Evolutionary conservation across 805 yeast species (phyloP).

Genomic region (Candida sonorensis): DNA sequence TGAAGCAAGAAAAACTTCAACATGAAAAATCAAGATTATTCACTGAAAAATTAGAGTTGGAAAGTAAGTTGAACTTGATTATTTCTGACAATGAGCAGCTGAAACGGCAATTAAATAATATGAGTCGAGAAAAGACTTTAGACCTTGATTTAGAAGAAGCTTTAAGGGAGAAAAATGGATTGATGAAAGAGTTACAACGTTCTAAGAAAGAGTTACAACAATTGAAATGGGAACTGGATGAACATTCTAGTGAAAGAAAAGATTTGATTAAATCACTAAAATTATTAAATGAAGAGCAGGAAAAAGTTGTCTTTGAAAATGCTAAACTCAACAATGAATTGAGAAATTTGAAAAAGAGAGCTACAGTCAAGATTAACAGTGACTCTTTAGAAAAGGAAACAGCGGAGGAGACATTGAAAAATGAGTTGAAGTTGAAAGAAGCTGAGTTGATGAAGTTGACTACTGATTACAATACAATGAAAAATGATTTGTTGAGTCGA

Average conservation of each 20-base stretch:
- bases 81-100: constrained; percentile 32
- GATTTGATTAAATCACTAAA: constrained; percentile 12
- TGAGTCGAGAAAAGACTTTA: neutral
- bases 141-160: constrained; percentile 11
- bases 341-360: constrained; percentile 9
- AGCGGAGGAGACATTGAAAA: too few relatives aligned
- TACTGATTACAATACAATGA: constrained; percentile 26
- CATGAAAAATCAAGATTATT: constrained; percentile 31
- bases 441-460: constrained; percentile 14
- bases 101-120: constrained; percentile 14
- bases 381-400: too few relatives aligned
- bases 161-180: constrained; percentile 7
- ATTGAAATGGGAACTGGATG: constrained; percentile 11
- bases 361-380: constrained; percentile 1
- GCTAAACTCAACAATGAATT: constrained; percentile 15
- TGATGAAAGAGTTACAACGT: constrained; percentile 7
- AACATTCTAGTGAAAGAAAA: constrained; percentile 9
- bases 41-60: constrained; percentile 31
- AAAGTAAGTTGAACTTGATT: constrained; percentile 30
- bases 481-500: constrained; percentile 24
- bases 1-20: constrained; percentile 23
- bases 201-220: constrained; percentile 12
- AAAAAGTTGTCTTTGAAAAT: constrained; percentile 14
- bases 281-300: constrained; percentile 15
- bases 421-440: constrained; percentile 11